A percentile compares a stretch with the other conserved stretches of the same genome.
Conservation (phyloP, 2,329 filamentous ascomycete species). For the Fusarium heterosporum region DNA sequence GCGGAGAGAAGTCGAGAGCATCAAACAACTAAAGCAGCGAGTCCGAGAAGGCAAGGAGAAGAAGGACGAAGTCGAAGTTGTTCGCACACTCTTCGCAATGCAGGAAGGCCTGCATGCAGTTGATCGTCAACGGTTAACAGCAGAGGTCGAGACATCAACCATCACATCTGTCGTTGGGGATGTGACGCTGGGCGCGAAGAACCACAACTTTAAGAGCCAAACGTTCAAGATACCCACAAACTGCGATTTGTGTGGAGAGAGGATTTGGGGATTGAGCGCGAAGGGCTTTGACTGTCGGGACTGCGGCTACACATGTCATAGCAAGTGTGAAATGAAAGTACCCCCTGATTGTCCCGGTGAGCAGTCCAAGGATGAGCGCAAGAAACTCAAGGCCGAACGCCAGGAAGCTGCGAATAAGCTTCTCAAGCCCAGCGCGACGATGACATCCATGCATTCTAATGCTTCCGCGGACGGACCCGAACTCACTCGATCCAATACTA, state of each 20-base stretch:
- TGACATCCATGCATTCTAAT: constrained; percentile 58
- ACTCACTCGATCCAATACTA: constrained; percentile 84
- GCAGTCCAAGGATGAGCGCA: constrained; percentile 92
- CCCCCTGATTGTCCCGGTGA: constrained; percentile 96
- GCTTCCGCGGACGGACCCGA: constrained; percentile 71
- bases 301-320: constrained; percentile 98
- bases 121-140: constrained; percentile 85
- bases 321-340: constrained; percentile 99
- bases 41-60: constrained; percentile 88
- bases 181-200: constrained; percentile 89
- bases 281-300: constrained; percentile 97
- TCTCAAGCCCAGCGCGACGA: constrained; percentile 59
- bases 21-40: constrained; percentile 78
- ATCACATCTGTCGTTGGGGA: constrained; percentile 94
- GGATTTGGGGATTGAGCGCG: constrained; percentile 96
- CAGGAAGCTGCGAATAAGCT: constrained; percentile 80
- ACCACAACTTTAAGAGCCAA: constrained; percentile 98
- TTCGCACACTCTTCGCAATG: constrained; percentile 83
- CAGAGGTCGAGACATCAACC: constrained; percentile 92
- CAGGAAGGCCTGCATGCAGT: constrained; percentile 88
- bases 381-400: constrained; percentile 88
- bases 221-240: constrained; percentile 99
- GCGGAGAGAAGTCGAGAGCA: constrained; percentile 82
- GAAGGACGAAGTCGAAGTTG: constrained; percentile 87
- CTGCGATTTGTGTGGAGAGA: constrained; percentile 94